Percentiles rank a stretch among this genome's conserved stretches.
These are phyloP conservation scores for Rhizoclosmatium sp. DNA, from an alignment of 192 early-diverging fungal genomes.

Conservation along the genomic window DNA sequence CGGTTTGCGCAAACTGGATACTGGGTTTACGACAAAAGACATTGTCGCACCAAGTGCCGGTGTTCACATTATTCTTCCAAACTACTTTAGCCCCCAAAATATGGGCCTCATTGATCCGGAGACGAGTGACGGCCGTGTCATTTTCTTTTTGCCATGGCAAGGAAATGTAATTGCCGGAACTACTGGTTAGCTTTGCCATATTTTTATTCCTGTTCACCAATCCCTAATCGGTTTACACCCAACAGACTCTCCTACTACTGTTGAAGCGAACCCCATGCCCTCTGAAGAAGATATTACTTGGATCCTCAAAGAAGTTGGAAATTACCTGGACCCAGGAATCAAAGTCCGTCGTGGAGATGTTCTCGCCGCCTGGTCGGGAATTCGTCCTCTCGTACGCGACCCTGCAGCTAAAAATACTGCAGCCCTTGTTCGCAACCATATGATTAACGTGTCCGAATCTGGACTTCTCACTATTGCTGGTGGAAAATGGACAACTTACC, in stretches of 20 bases:
- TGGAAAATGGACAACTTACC: slow-evolving; percentile 99
- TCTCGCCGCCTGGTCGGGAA: slow-evolving; percentile 97
- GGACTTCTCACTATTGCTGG: slow-evolving; percentile 95
- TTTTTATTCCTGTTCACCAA: background rate
- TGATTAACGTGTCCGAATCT: slow-evolving; percentile 85
- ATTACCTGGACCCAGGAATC: slow-evolving; percentile 87
- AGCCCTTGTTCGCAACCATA: slow-evolving; percentile 95
- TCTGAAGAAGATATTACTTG: slow-evolving; percentile 94
- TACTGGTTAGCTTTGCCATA: slow-evolving; percentile 56
- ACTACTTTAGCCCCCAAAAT: slow-evolving; percentile 91
- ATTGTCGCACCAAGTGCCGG: slow-evolving; percentile 95
- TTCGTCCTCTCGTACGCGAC: slow-evolving; percentile 95
- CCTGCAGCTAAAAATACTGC: slow-evolving; percentile 91
- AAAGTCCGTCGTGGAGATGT: slow-evolving; percentile 97
- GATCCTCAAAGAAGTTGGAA: slow-evolving; percentile 91
- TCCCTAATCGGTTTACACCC: background rate
- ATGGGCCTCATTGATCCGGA: slow-evolving; percentile 96
- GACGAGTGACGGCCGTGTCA: slow-evolving; percentile 94
- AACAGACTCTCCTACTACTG: slow-evolving; percentile 82
- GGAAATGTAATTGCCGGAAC: slow-evolving; percentile 96
- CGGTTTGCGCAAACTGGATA: slow-evolving; percentile 90
- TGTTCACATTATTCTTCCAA: slow-evolving; percentile 93
- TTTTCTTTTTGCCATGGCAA: slow-evolving; percentile 98
- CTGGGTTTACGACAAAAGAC: slow-evolving; percentile 66
- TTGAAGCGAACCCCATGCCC: slow-evolving; percentile 85